Evolutionary conservation across 202 grass and related monocot genomes (phyloP), one percentile per base, ranked within the genome.

Genomic region (Panicum virgatum): DNA sequence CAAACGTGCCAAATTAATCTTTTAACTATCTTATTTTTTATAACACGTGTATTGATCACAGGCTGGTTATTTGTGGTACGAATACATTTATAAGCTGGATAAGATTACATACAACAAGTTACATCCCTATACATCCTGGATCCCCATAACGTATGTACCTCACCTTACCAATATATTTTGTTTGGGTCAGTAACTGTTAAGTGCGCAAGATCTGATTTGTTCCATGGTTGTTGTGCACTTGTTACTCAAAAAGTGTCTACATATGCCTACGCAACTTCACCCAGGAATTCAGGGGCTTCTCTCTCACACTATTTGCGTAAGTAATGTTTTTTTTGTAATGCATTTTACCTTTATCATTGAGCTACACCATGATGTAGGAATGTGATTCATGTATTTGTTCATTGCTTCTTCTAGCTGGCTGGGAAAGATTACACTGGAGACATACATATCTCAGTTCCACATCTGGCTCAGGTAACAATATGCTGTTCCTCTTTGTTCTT

Each of bases 101-200:
- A 99, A 87, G 80, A 67, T 93, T 82, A 87, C 96, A 40, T 99
- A 99, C 91, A 99, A 99, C 43, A 96, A 93, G 76, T 90, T 92
- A 48, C 93, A 99, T 84, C 96, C 96, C 14, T 99, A 99, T 76
- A 99, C 96, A 64, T 99, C 96, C 44, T 99, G 96, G 96, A 99
- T 99, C 56, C 96, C 93, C 25, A 99, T 99, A 85, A 93, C 91
- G 91, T 98, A 98, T 81, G 87, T 66, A 72, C 68, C 36, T 61
- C 38, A 38, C 59, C 16, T 46, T 42, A 70, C 32, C 25, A 45
- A 32, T 61, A 8, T 53, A 73, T 64, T n/a, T 11, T 59, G 22
- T 85, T n/a, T 44, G 25, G 5, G 66, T 60, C 26, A 19, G 15
- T 30, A 30, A 30, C 30, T 43, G n/a, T 0, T 72, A 37, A 15